phyloP scores from a whole-genome alignment of 768 basidiomycete genomes.

The Trametes cubensis region DNA sequence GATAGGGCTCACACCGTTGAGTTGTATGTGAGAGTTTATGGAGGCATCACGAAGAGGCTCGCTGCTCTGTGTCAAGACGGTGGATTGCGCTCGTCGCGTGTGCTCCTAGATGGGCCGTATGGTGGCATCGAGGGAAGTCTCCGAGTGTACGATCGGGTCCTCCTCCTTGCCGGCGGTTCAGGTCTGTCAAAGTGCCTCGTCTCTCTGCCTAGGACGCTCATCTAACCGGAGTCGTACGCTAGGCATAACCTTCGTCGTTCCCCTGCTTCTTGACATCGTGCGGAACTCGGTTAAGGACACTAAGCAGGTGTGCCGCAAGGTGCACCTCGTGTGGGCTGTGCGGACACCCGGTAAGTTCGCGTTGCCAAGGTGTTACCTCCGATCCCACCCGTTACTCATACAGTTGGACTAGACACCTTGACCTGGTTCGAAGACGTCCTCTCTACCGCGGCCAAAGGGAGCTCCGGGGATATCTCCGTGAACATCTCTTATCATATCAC shows the following conservation, averaged over 20 bases:
- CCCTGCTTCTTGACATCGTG: constrained; percentile 33
- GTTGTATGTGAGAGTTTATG: constrained; percentile 33
- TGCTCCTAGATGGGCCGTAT: constrained; percentile 36
- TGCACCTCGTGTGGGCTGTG: constrained; percentile 33
- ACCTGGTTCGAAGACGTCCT: constrained; percentile 29
- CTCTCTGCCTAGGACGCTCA: no score
- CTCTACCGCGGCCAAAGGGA: constrained; percentile 6
- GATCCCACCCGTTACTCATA: not conserved
- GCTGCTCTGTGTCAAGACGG: constrained; percentile 5
- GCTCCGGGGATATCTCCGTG: constrained; percentile 16
- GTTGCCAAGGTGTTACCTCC: not conserved
- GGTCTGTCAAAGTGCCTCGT: no score
- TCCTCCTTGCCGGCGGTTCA: constrained; percentile 38
- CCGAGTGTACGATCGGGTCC: constrained; percentile 33
- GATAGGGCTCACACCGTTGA: constrained; percentile 18
- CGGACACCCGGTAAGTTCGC: constrained; percentile 23
- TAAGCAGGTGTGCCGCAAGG: constrained; percentile 19
- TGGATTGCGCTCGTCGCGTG: constrained; percentile 25
- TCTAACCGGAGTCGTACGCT: no score
- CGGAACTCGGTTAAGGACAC: constrained; percentile 19
- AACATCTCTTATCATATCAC: constrained; percentile 3
- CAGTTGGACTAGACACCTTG: constrained; percentile 20
- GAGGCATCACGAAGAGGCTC: constrained; percentile 35
- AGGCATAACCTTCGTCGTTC: constrained; percentile 21
- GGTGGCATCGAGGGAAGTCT: constrained; percentile 34